A percentile compares a stretch with the other conserved stretches of the same genome.
These are phyloP conservation scores for Theileria sp. DNA, from an alignment of 169 alveolate species.

Conservation along the genomic window DNA sequence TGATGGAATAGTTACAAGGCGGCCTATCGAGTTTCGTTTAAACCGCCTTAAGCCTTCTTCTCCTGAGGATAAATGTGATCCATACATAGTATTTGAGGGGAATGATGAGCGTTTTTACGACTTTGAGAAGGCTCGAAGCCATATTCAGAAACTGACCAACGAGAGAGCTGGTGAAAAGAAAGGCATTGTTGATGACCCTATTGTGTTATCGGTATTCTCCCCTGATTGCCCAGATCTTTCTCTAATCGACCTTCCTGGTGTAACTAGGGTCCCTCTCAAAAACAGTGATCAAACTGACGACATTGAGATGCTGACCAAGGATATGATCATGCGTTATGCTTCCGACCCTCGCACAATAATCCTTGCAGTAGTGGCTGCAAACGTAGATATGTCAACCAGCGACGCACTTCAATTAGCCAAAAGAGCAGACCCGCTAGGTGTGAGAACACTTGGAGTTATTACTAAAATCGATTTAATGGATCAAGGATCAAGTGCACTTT, in stretches of 20 bases:
- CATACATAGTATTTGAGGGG: conserved; percentile 77
- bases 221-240: conserved; percentile 96
- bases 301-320: conserved; percentile 92
- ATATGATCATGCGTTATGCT: conserved; percentile 90
- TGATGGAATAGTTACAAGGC: conserved; percentile 96
- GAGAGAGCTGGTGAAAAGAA: conserved; percentile 88
- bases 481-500: conserved; percentile 95
- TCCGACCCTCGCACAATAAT: conserved; percentile 95
- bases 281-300: conserved; percentile 95
- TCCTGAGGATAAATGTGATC: conserved; percentile 16
- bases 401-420: conserved; percentile 96
- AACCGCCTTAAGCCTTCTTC: conserved; percentile 78
- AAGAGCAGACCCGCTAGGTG: conserved; percentile 94
- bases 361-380: conserved; percentile 95
- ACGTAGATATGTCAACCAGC: conserved; percentile 95
- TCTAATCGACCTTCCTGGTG: conserved; percentile 98
- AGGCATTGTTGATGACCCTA: conserved; percentile 96
- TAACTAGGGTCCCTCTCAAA: conserved; percentile 93
- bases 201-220: conserved; percentile 92
- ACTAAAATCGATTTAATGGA: conserved; percentile 98
- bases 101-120: conserved; percentile 82
- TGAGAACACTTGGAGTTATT: conserved; percentile 93
- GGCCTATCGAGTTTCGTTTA: conserved; percentile 96
- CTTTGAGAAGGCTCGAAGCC: conserved; percentile 88
- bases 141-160: conserved; percentile 87